Percentiles rank a stretch among this genome's conserved stretches.
Conservation (phyloP, 2,329 filamentous ascomycete species). For the Escovopsis sp. region DNA sequence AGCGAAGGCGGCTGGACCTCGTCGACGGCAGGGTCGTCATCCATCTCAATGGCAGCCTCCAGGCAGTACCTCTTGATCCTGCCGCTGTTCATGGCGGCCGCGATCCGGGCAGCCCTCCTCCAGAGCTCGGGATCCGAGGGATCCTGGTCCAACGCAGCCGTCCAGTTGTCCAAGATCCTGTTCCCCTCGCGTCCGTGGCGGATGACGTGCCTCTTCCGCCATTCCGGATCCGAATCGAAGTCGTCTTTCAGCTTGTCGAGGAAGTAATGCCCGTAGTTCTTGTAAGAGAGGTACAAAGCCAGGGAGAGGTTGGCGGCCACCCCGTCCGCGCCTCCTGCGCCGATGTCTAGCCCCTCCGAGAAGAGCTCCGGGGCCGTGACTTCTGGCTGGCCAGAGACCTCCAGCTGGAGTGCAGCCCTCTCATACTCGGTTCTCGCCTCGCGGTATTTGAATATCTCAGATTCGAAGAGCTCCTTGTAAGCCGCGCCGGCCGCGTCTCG, state of each 20-base stretch:
- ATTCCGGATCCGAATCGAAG: slow-evolving; percentile 35
- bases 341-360: slow-evolving; percentile 36
- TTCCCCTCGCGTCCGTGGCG: slow-evolving; percentile 21
- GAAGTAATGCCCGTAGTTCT: slow-evolving; percentile 85
- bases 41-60: slow-evolving; percentile 51
- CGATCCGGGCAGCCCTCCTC: slow-evolving; percentile 44
- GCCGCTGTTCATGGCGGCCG: slow-evolving; percentile 40
- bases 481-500: slow-evolving; percentile 66
- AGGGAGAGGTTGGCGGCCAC: slow-evolving; percentile 72
- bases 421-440: slow-evolving; percentile 78
- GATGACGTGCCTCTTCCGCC: slow-evolving; percentile 16
- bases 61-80: slow-evolving; percentile 47
- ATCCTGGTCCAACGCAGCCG: slow-evolving; percentile 45
- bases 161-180: slow-evolving; percentile 41
- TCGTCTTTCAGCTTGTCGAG: slow-evolving; percentile 45
- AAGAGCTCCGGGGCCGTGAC: slow-evolving; percentile 29
- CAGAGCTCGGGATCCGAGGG: slow-evolving; percentile 54
- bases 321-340: slow-evolving; percentile 52
- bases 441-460: slow-evolving; percentile 85
- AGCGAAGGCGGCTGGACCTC: slow-evolving; percentile 49
- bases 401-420: slow-evolving; percentile 45
- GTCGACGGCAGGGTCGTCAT: slow-evolving; percentile 48
- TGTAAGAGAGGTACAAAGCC: slow-evolving; percentile 84
- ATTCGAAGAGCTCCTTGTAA: slow-evolving; percentile 73
- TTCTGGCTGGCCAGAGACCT: slow-evolving; percentile 25